Base-by-base conservation (phyloP, 2,329 filamentous ascomycete genomes). In the Phaeosphaeriaceae sp. region DNA sequence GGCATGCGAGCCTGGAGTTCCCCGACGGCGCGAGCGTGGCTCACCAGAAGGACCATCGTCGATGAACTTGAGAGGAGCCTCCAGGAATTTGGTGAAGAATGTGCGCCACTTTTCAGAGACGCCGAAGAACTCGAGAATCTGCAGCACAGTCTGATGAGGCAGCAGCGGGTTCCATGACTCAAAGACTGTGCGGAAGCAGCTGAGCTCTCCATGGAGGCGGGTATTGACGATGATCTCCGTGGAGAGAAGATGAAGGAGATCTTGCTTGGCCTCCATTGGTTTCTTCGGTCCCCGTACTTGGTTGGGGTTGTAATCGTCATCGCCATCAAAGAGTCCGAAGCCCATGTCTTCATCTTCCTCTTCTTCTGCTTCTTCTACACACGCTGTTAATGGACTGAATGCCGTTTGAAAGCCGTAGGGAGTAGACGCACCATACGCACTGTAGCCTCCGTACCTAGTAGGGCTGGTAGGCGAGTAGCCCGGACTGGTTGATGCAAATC, bases 11-110 rank as follows among this genome's bases (percentile, higher is more conserved):
- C 81, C 81, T 0, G 82, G 82, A 0, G 81, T 78, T 6, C 82
- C 82, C 19, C 82, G 72, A 56, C 74, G 75, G 35, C 82, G 80
- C 22, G 70, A 74, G 10, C 80, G 77, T 1, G 79, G 78, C 19
- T 63, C 61, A 8, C 64, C 52, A 1, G 70, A 67, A n/a, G 73
- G 70, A 1, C 69, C 71, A 3, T 76, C 77, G 21, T 72, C 74
- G 43, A 71, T 74, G 50, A 79, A 79, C 55, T 82, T 83, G 44
- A 84, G 65, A 0, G 82, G 82, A 6, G 82, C 78, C 49, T 80
- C 72, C 7, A 84, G 67, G 52, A 82, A 82, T 35, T 78, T 81
- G 43, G 71, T 73, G 66, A 83, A 83, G 67, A 84, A 85, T 0
- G 60, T 60, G 21, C 77, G 73, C 78, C 81, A 82, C 46, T 76